A percentile compares a stretch with the other conserved stretches of the same genome.
phyloP scores from a whole-genome alignment of 148 eudicot genomes.

The Pharnaceum exiguum region DNA sequence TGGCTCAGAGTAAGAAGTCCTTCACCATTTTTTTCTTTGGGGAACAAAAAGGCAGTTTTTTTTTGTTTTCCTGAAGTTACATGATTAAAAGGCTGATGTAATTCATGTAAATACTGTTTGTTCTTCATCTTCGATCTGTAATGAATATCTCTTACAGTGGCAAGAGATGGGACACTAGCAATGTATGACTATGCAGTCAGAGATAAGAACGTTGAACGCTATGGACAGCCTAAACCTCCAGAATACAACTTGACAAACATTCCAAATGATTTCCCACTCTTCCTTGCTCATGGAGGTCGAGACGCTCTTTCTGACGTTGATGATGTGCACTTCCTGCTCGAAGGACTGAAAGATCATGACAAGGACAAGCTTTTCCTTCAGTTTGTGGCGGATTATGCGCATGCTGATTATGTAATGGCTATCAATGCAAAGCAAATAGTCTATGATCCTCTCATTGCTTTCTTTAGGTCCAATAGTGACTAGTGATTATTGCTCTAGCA shows the following conservation, averaged over 20 bases:
- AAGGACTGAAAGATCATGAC: conserved; percentile 39
- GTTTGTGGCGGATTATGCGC: conserved; percentile 44
- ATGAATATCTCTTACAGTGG: conserved; percentile 28
- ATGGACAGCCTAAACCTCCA: conserved; percentile 50
- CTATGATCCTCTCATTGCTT: conserved; percentile 52
- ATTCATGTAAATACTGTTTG: too few relatives aligned
- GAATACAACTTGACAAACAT: conserved; percentile 41
- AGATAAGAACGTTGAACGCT: conserved; percentile 33
- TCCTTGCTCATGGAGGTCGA: conserved; percentile 51
- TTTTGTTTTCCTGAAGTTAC: too few relatives aligned
- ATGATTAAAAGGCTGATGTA: too few relatives aligned
- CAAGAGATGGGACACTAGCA: conserved; percentile 41
- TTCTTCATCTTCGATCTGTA: too few relatives aligned
- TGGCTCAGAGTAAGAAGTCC: conserved; percentile 31
- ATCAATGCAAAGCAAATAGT: conserved; percentile 49
- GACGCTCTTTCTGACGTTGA: conserved; percentile 52
- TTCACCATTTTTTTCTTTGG: neutral
- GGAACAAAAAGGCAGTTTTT: too few relatives aligned
- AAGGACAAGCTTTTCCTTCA: conserved; percentile 43
- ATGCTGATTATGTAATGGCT: conserved; percentile 63
- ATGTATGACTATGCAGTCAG: conserved; percentile 43
- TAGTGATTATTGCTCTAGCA: too few relatives aligned
- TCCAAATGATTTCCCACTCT: conserved; percentile 47
- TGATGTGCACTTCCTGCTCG: conserved; percentile 46
- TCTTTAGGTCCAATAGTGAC: conserved; percentile 33